Conservation (phyloP, 345 rosid species). For the Citrus cavaleriei region DNA sequence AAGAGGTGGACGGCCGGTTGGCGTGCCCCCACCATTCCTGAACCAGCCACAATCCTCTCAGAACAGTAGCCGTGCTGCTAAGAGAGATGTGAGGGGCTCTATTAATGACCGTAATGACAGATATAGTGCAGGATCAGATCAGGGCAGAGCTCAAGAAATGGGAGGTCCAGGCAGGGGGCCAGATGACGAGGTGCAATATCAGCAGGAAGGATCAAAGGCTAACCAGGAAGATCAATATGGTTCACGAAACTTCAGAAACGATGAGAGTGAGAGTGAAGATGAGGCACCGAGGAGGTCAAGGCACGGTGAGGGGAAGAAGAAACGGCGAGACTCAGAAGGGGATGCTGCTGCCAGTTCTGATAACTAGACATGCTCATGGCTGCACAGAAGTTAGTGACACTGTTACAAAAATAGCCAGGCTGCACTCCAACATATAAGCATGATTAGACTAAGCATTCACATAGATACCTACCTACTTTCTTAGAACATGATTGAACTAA, state of each 20-base stretch:
- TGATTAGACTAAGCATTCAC: neutral
- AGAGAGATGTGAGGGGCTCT: slow-evolving; percentile 47
- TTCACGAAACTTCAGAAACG: slow-evolving; percentile 49
- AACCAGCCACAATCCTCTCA: slow-evolving; percentile 42
- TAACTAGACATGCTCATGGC: slow-evolving; percentile 11
- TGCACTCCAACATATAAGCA: neutral
- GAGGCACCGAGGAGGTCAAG: slow-evolving; percentile 98
- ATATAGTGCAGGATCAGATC: slow-evolving; percentile 43
- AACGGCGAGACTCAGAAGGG: slow-evolving; percentile 38
- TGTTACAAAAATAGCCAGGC: neutral
- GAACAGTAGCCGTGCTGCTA: slow-evolving; percentile 39
- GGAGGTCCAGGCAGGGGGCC: slow-evolving; percentile 30
- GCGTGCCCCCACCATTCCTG: slow-evolving; percentile 44
- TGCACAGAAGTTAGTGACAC: neutral
- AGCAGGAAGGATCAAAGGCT: slow-evolving; percentile 37
- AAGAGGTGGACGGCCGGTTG: slow-evolving; percentile 57
- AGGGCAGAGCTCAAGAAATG: slow-evolving; percentile 45
- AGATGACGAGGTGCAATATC: slow-evolving; percentile 44
- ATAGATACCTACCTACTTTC: neutral
- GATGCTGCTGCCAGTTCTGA: slow-evolving; percentile 17
- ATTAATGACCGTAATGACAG: slow-evolving; percentile 39
- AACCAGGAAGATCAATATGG: slow-evolving; percentile 47
- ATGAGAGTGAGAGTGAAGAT: slow-evolving; percentile 83
- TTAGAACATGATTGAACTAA: neutral
- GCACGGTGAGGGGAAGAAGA: slow-evolving; percentile 91